Percentiles rank a stretch among this genome's conserved stretches.
Evolutionary conservation across 352 stramenopile species (phyloP).

Genomic region (Phytophthora podocarpi): DNA sequence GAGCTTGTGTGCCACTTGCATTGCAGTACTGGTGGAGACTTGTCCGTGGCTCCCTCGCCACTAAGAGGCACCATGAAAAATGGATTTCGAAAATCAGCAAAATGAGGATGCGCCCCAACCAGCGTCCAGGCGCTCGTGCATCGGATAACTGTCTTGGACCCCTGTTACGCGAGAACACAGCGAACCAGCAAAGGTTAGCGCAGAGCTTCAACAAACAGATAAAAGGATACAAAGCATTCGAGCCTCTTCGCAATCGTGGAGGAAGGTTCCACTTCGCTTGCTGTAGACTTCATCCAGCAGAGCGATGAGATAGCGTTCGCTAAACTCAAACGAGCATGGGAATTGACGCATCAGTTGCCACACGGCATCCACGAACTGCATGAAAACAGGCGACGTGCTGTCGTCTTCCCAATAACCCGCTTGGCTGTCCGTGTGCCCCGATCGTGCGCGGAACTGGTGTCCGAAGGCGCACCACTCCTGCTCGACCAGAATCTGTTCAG

Average conservation of each 20-base stretch:
- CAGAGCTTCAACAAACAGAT: not conserved
- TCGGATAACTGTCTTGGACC: conserved; percentile 56
- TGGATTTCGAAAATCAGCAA: conserved; percentile 69
- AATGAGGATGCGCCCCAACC: conserved; percentile 45
- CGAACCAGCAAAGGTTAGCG: conserved; percentile 1
- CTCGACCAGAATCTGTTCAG: conserved; percentile 93
- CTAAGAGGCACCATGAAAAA: conserved; percentile 72
- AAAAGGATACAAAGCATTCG: conserved; percentile 55
- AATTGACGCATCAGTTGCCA: conserved; percentile 98
- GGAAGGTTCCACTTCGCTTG: conserved; percentile 97
- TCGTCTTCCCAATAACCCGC: conserved; percentile 94
- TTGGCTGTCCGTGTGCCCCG: conserved; percentile 60
- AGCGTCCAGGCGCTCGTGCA: conserved; percentile 78
- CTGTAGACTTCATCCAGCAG: conserved; percentile 96
- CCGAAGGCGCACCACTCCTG: conserved; percentile 99
- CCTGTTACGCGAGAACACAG: conserved; percentile 33
- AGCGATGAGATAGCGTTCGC: conserved; percentile 90
- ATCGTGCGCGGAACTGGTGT: conserved; percentile 97
- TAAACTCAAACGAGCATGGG: conserved; percentile 98
- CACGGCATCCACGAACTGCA: conserved; percentile 99
- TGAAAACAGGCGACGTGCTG: conserved; percentile 97
- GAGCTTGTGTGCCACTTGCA: conserved; percentile 90
- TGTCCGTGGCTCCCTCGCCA: conserved; percentile 42
- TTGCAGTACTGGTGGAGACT: conserved; percentile 74
- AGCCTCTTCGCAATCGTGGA: conserved; percentile 96